Percentiles rank a stretch among this genome's conserved stretches.
Conservation (phyloP, 345 rosid species). For the Citrus inodora region DNA sequence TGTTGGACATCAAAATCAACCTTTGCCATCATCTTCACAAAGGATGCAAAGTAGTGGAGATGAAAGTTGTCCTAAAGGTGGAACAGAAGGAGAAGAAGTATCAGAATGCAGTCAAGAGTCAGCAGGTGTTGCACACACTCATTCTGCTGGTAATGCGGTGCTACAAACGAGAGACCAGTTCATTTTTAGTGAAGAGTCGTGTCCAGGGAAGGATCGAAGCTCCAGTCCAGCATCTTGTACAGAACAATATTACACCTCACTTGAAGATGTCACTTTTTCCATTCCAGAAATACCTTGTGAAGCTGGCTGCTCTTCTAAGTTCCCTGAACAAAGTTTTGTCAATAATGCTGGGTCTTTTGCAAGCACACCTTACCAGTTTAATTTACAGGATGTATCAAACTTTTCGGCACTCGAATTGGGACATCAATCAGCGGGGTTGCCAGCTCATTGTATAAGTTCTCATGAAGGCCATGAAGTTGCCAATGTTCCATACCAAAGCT, state of each 20-base stretch:
- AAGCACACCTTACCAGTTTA: conserved; percentile 41
- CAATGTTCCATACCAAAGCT: conserved; percentile 42
- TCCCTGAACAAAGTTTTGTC: conserved; percentile 38
- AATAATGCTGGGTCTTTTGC: conserved; percentile 36
- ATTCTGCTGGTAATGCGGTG: conserved; percentile 48
- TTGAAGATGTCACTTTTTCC: conserved; percentile 46
- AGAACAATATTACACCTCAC: conserved; percentile 49
- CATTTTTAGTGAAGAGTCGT: conserved; percentile 43
- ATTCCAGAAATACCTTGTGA: conserved; percentile 60
- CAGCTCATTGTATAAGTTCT: conserved; percentile 38
- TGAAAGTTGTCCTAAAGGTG: conserved; percentile 51
- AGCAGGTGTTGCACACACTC: conserved; percentile 49
- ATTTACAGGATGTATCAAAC: conserved; percentile 40
- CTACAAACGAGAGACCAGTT: conserved; percentile 44
- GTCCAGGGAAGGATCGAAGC: conserved; percentile 47
- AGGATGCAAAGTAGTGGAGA: conserved; percentile 68
- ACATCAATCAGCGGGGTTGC: conserved; percentile 45
- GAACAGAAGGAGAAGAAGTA: conserved; percentile 60
- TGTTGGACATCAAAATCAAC: conserved; percentile 49
- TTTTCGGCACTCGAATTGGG: conserved; percentile 44
- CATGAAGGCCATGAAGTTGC: conserved; percentile 40
- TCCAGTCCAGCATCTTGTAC: conserved; percentile 57
- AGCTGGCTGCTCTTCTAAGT: conserved; percentile 46
- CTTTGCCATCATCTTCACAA: conserved; percentile 54
- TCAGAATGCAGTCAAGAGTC: conserved; percentile 96